Percentiles rank a stretch among this genome's conserved stretches.
Conservation (phyloP, 2,329 filamentous ascomycete species). For the Colletotrichum endophyticum region DNA sequence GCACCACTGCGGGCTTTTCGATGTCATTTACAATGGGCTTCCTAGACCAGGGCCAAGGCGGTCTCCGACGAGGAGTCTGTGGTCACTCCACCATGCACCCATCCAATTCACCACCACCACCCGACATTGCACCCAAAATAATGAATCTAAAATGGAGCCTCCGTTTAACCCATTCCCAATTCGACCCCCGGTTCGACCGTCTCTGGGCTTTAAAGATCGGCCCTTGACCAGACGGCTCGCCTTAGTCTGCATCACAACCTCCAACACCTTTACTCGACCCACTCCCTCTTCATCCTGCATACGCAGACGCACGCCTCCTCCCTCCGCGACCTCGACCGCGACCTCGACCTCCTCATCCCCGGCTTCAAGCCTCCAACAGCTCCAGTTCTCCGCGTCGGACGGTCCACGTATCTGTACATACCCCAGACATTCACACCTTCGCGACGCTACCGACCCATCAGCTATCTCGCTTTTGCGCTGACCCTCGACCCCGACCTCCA, state of each 20-base stretch:
- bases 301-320: not conserved
- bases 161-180: constrained; percentile 8
- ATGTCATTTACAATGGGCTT: not conserved
- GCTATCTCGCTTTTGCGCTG: constrained; percentile 6
- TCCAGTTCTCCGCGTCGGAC: constrained; percentile 16
- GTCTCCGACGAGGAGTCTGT: not conserved
- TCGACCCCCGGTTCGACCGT: not conserved
- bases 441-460: constrained; percentile 10
- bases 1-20: not conserved
- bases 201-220: constrained; percentile 17
- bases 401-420: constrained; percentile 15
- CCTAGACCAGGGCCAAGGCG: not conserved
- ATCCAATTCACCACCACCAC: constrained; percentile 6
- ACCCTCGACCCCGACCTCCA: constrained; percentile 5
- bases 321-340: not conserved
- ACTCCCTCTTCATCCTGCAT: constrained; percentile 16
- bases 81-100: constrained; percentile 17
- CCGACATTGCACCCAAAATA: constrained; percentile 6
- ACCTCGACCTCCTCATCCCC: not conserved
- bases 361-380: not conserved
- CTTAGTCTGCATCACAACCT: not conserved
- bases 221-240: constrained; percentile 5
- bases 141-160: constrained; percentile 8
- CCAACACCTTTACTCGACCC: constrained; percentile 8
- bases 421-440: constrained; percentile 9